Conservation (phyloP, 306 rosid species). For the Calophaca sinica region DNA sequence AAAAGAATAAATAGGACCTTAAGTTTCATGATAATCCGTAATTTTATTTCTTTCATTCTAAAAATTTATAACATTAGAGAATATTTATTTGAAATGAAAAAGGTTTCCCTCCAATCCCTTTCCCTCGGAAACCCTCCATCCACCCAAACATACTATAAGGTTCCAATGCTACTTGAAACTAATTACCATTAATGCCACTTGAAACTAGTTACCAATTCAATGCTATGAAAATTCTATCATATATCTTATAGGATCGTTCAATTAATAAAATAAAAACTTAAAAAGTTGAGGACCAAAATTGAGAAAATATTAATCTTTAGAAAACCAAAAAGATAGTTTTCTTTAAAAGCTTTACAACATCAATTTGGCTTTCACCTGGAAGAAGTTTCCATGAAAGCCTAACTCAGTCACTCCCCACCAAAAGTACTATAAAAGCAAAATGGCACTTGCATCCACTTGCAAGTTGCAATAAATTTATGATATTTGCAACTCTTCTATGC, state of each 20-base stretch:
- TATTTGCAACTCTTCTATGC: neutral
- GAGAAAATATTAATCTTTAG: neutral
- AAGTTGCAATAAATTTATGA: conserved; percentile 4
- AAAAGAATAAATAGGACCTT: neutral
- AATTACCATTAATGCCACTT: neutral
- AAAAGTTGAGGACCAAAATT: neutral
- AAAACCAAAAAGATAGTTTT: conserved; percentile 7
- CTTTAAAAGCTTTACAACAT: neutral
- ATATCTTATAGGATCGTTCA: neutral
- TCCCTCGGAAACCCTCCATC: neutral
- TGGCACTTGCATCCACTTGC: conserved; percentile 4
- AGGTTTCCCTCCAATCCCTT: neutral
- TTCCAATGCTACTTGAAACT: neutral
- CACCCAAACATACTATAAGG: neutral
- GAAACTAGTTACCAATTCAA: neutral
- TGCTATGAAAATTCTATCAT: neutral
- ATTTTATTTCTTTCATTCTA: neutral
- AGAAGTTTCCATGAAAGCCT: conserved; percentile 10
- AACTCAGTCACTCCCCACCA: neutral
- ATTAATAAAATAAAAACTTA: neutral
- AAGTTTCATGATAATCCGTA: neutral
- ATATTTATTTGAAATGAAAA: conserved; percentile 10
- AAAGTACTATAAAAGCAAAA: neutral
- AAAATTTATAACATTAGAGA: neutral
- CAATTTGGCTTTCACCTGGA: neutral